These are phyloP conservation scores for Pneumocystis jirovecii DNA, from an alignment of 1,139 yeast species.

Conservation along the genomic window DNA sequence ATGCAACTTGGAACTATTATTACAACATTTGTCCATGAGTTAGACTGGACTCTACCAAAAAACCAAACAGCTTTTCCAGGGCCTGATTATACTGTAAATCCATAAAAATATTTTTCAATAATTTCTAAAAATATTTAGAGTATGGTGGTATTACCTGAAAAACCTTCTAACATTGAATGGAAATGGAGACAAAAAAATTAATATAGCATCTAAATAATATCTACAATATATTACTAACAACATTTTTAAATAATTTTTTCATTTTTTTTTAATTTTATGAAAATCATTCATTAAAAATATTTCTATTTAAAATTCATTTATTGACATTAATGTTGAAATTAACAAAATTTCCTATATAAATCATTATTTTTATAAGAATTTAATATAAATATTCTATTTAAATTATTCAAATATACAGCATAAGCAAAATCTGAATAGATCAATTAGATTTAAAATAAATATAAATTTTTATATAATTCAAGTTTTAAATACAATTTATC, in stretches of 20 bases:
- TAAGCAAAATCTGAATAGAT: background rate
- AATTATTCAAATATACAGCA: background rate
- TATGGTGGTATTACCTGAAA: background rate
- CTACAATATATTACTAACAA: background rate
- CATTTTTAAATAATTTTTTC: background rate
- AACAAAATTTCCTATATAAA: background rate
- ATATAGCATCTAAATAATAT: background rate
- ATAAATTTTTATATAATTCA: background rate
- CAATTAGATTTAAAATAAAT: background rate
- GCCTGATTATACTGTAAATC: conserved; percentile 44
- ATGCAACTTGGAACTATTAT: conserved; percentile 73
- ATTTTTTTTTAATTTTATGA: background rate
- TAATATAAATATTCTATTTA: background rate
- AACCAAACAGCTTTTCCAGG: conserved; percentile 41
- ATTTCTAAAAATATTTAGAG: background rate
- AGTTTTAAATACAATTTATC: background rate
- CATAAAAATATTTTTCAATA: background rate
- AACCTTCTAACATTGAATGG: background rate
- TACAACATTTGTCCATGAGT: conserved; percentile 56
- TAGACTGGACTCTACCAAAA: conserved; percentile 61
- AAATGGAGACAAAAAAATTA: background rate
- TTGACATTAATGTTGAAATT: background rate
- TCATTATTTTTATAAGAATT: background rate
- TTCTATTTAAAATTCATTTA: background rate
- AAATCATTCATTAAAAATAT: background rate